These are phyloP conservation scores for Trypanosoma scelopori DNA, from an alignment of 208 protist species.

Conservation along the genomic window DNA sequence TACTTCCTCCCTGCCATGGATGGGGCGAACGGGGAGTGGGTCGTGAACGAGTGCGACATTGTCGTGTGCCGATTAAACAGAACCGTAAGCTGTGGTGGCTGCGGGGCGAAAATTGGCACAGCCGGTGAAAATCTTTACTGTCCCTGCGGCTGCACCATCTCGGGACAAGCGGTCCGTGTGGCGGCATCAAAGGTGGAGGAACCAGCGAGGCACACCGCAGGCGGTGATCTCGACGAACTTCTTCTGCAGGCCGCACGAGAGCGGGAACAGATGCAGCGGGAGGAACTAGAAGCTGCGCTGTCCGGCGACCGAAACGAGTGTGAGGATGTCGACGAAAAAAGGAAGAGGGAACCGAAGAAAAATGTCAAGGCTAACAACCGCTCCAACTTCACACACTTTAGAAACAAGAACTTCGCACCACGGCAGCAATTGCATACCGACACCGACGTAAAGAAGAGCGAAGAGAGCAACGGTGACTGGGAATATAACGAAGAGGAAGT, in stretches of 20 bases:
- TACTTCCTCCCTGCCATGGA: conserved; percentile 17
- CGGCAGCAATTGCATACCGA: conserved; percentile 10
- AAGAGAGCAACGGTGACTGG: conserved; percentile 12
- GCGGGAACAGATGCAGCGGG: conserved; percentile 24
- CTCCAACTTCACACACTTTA: conserved; percentile 84
- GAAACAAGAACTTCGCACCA: conserved; percentile 86
- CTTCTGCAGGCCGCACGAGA: conserved; percentile 44
- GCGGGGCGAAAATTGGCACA: conserved; percentile 28
- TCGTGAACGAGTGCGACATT: conserved; percentile 1
- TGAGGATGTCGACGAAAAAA: conserved; percentile 22
- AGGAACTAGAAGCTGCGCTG: conserved; percentile 25
- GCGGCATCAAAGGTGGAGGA: conserved; percentile 28
- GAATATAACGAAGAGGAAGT: conserved; percentile 11
- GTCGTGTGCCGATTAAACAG: conserved; percentile 2
- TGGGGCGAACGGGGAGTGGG: conserved; percentile 7
- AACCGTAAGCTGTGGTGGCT: conserved; percentile 27
- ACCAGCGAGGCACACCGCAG: conserved; percentile 12
- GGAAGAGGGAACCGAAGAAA: conserved; percentile 66
- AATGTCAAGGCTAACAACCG: conserved; percentile 90
- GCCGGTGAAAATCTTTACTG: conserved; percentile 21
- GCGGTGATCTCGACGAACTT: conserved; percentile 49
- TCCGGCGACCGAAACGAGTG: conserved; percentile 18
- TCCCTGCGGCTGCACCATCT: conserved; percentile 28
- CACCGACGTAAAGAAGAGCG: conserved; percentile 6
- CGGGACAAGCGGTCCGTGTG: conserved; percentile 21